Evolutionary conservation across 331 rosid species (phyloP), one percentile per base, ranked within the genome.

Genomic region (Arachis monticola): DNA sequence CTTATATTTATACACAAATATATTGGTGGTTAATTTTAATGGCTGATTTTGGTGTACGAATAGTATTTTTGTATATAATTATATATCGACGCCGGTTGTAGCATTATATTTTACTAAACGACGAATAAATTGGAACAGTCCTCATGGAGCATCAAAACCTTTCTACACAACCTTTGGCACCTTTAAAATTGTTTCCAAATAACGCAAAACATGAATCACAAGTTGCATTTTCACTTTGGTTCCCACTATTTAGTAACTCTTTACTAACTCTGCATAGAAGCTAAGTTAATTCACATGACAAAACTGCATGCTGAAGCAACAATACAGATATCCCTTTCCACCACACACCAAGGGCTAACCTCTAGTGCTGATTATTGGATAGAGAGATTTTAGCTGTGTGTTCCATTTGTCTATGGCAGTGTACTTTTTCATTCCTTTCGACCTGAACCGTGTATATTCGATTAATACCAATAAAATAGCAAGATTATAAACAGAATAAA

Each of bases 321-420:
- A 67, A 78, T 30, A 66, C 73, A 59, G 61, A 47, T 46, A 53
- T 10, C 63, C 57, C 42, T 62, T 52, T 14, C 55, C 48, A 12
- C 60, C 68, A 59, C 46, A 67, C 58, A 52, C 61, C 55, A 62
- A 2, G 44, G 67, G 47, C 80, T 81, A 86, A 56, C 83, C 80
- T 88, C 97, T 83, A 85, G 90, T 91, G 82, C 90, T 83, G 84
- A 90, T 85, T 41, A 95, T 86, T 66, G 88, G 95, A 74, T 83
- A 83, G 31, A 94, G 97, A 66, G 96, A 88, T 82, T 82, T 90
- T 56, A 94, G 89, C 80, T 94, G 99, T 41, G 93, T 87, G 82
- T 92, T 94, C 99, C 97, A 94, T 82, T 94, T 94, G 79, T 94
- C 96, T 62, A 94, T 69, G 5, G 97, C 97, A n/a, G 97, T 82